Conservation (phyloP, 371 early-diverging fungal species). For the Capniomyces stellatus region DNA sequence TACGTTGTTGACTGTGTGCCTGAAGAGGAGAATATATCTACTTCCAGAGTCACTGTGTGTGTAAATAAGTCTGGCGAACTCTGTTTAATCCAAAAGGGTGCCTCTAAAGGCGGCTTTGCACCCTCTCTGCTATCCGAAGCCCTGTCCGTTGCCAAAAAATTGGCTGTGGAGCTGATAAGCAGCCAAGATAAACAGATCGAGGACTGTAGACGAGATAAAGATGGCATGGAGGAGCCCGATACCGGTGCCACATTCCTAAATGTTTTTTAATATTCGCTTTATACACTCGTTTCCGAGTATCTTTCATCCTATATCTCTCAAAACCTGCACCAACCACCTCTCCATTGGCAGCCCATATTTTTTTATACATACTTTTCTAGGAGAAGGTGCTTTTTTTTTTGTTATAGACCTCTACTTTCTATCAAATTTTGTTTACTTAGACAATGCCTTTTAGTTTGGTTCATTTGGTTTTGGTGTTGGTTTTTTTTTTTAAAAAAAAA, state of each 20-base stretch:
- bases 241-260: constrained; percentile 21
- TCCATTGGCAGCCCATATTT: no score
- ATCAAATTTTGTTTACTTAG: no score
- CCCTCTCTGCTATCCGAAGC: constrained; percentile 10
- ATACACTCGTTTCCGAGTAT: not conserved
- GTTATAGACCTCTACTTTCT: no score
- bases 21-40: constrained; percentile 70
- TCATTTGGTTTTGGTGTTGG: no score
- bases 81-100: constrained; percentile 68
- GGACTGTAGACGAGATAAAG: constrained; percentile 3
- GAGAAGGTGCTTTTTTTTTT: no score
- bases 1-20: constrained; percentile 73
- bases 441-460: no score
- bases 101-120: constrained; percentile 6
- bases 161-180: constrained; percentile 29
- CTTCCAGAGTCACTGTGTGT: constrained; percentile 55
- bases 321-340: no score
- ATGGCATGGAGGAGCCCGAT: constrained; percentile 9
- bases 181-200: constrained; percentile 5
- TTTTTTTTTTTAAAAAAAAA: no score
- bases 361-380: no score
- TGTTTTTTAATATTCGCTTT: constrained; percentile 6
- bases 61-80: constrained; percentile 61
- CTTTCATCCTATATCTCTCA: no score
- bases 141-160: constrained; percentile 32